Percentiles rank a stretch among this genome's conserved stretches.
phyloP scores from a whole-genome alignment of 495 filamentous ascomycete genomes.

The Lepidopterella palustris region DNA sequence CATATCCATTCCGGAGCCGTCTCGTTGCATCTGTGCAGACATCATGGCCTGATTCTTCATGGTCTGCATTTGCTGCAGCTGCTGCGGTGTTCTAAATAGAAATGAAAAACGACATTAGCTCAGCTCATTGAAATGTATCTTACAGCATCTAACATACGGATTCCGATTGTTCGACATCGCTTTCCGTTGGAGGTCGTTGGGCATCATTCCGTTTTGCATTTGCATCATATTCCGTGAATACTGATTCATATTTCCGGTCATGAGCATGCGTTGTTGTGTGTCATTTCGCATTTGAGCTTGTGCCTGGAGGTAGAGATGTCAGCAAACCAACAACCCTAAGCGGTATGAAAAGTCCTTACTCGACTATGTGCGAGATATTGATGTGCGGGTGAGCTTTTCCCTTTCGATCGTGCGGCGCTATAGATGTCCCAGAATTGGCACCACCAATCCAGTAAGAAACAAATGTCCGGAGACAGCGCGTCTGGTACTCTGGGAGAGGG shows the following conservation, averaged over 20 bases:
- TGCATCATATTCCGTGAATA: conserved; percentile 54
- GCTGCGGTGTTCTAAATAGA: conserved; percentile 48
- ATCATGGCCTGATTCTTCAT: conserved; percentile 56
- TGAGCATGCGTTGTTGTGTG: conserved; percentile 57
- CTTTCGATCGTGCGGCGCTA: conserved; percentile 62
- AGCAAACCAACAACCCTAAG: not conserved
- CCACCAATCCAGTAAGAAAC: conserved; percentile 93
- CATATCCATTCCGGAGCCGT: conserved; percentile 82
- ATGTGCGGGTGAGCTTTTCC: conserved; percentile 43
- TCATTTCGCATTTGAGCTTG: conserved; percentile 51
- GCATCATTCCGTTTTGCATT: conserved; percentile 47
- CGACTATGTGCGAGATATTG: conserved; percentile 76
- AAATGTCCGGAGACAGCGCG: conserved; percentile 53
- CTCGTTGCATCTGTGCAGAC: conserved; percentile 70
- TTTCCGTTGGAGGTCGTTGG: conserved; percentile 58
- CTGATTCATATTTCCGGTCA: conserved; percentile 57
- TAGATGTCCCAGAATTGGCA: conserved; percentile 95
- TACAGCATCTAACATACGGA: conserved; percentile 45
- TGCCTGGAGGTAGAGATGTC: conserved; percentile 42
- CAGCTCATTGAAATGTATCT: not conserved
- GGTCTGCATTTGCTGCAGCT: conserved; percentile 64
- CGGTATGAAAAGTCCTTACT: conserved; percentile 46
- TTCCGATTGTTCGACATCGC: conserved; percentile 74
- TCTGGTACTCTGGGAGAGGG: conserved; percentile 63
- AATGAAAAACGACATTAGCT: not conserved